These are phyloP conservation scores for Capsicum chinense DNA, from an alignment of 257 asterid species.

Conservation along the genomic window DNA sequence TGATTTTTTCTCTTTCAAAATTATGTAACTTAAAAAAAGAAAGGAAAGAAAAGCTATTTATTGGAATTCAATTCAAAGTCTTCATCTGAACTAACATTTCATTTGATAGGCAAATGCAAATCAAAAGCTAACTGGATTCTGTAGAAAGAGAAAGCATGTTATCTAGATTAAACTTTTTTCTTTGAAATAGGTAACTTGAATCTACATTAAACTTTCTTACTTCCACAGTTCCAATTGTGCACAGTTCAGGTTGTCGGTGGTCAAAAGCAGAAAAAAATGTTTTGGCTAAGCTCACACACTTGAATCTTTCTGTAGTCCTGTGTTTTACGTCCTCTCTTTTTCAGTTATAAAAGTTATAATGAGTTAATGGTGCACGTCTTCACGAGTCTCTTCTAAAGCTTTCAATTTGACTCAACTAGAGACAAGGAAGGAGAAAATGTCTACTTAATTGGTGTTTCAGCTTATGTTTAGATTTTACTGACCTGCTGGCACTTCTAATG, in stretches of 20 bases:
- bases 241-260: conserved; percentile 21
- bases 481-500: background rate
- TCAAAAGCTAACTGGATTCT: background rate
- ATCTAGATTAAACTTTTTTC: background rate
- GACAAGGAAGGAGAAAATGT: conserved; percentile 17
- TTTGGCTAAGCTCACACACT: conserved; percentile 19
- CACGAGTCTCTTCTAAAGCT: background rate
- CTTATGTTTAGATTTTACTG: background rate
- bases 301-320: background rate
- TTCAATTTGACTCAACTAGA: conserved; percentile 17
- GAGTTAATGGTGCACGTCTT: conserved; percentile 10
- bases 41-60: conserved; percentile 4
- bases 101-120: background rate
- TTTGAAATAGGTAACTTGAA: too few species aligned
- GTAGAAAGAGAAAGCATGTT: background rate
- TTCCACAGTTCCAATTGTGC: conserved; percentile 17
- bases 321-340: conserved; percentile 1
- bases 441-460: background rate
- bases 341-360: background rate
- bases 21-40: background rate
- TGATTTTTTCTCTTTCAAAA: background rate
- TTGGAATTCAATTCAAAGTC: background rate
- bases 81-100: conserved; percentile 11
- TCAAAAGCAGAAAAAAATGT: conserved; percentile 2
- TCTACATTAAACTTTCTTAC: conserved; percentile 3